A percentile compares a stretch with the other conserved stretches of the same genome.
Evolutionary conservation across 202 grass and related monocot species (phyloP).

Genomic region (Carex sylvatica): DNA sequence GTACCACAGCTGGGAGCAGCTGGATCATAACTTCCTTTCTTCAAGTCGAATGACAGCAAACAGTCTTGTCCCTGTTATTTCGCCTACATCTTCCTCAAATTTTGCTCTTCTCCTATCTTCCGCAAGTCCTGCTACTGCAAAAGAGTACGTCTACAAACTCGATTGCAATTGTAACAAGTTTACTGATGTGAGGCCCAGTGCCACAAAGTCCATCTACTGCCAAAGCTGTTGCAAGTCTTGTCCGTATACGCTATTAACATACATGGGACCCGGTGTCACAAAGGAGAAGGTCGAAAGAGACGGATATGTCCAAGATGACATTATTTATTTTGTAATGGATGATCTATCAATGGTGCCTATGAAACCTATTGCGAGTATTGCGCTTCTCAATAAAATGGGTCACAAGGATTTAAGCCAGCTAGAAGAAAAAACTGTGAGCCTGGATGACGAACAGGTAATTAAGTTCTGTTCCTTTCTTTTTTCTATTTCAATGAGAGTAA

Average conservation of each 20-base stretch:
- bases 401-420: constrained; percentile 18
- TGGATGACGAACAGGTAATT: constrained; percentile 29
- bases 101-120: background rate
- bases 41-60: background rate
- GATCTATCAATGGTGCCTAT: constrained; percentile 24
- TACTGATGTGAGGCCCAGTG: background rate
- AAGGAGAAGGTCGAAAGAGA: background rate
- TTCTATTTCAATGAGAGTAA: background rate
- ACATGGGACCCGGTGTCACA: background rate
- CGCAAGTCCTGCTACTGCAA: no score
- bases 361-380: constrained; percentile 26
- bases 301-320: constrained; percentile 24
- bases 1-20: constrained; percentile 17
- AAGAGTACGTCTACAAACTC: background rate
- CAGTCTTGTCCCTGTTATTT: background rate
- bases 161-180: background rate
- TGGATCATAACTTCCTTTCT: constrained; percentile 23
- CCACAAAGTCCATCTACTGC: background rate
- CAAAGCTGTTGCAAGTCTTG: background rate
- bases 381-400: constrained; percentile 1
- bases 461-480: background rate
- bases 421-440: constrained; percentile 16
- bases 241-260: background rate
- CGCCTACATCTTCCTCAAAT: background rate
- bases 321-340: constrained; percentile 40